Percentiles rank a stretch among this genome's conserved stretches.
phyloP scores from a whole-genome alignment of 306 rosid genomes.

The Prinsepia uniflora region DNA sequence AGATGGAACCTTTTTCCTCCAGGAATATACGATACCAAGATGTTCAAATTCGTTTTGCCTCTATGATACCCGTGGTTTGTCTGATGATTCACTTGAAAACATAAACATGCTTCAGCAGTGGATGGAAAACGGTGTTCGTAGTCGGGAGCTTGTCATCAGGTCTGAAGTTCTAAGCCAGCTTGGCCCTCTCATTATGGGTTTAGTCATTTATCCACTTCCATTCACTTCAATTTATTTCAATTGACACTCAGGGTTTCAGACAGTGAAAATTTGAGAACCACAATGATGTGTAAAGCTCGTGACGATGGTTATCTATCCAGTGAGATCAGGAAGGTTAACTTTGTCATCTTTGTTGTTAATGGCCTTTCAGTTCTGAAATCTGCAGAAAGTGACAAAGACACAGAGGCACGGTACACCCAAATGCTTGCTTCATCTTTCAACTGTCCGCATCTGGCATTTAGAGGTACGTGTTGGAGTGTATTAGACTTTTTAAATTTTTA shows the following conservation, averaged over 20 bases:
- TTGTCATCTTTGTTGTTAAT: conserved; percentile 61
- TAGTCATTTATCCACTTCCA: conserved; percentile 10
- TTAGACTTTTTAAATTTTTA: neutral
- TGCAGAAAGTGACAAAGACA: conserved; percentile 39
- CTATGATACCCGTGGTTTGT: conserved; percentile 77
- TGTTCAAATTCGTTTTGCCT: conserved; percentile 59
- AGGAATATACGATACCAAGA: conserved; percentile 75
- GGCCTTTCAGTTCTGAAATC: conserved; percentile 60
- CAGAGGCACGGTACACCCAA: conserved; percentile 31
- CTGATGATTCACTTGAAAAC: conserved; percentile 43
- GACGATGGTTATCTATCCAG: conserved; percentile 31
- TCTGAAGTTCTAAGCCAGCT: conserved; percentile 29
- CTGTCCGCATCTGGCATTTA: conserved; percentile 55
- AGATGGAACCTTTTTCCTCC: conserved; percentile 83
- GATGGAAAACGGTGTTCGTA: conserved; percentile 76
- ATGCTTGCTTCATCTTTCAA: conserved; percentile 59
- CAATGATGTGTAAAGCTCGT: conserved; percentile 46
- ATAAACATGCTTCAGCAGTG: conserved; percentile 44
- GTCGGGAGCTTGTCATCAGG: conserved; percentile 74
- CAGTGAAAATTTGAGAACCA: conserved; percentile 35
- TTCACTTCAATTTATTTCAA: conserved; percentile 29
- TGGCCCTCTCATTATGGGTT: conserved; percentile 14
- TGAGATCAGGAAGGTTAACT: conserved; percentile 57
- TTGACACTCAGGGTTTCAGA: conserved; percentile 56
- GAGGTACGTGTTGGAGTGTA: conserved; percentile 43